A percentile compares a stretch with the other conserved stretches of the same genome.
Evolutionary conservation across 1,139 yeast genomes (phyloP).

Genomic region (Yamadazyma membranifaciens): DNA sequence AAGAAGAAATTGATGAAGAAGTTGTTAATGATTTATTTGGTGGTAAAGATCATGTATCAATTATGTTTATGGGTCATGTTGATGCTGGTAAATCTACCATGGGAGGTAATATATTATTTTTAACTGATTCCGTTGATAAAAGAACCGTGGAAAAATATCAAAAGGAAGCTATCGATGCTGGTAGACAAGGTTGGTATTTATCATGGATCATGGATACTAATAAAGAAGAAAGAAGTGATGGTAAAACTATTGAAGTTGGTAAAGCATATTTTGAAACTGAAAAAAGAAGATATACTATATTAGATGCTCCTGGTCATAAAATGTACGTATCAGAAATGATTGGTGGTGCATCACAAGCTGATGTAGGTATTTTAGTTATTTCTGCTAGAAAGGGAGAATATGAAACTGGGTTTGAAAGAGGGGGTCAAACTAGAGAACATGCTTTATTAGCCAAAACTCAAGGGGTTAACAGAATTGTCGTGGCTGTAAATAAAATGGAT

Average conservation of each 20-base stretch:
- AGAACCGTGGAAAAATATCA: conserved; percentile 99
- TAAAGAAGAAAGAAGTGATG: conserved; percentile 97
- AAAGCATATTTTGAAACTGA: conserved; percentile 97
- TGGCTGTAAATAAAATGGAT: conserved; percentile 98
- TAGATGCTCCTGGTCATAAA: conserved; percentile 99
- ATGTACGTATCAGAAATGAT: conserved; percentile 99
- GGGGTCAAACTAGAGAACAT: conserved; percentile 99
- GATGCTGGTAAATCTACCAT: conserved; percentile 99
- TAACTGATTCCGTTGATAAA: conserved; percentile 97
- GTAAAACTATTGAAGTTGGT: conserved; percentile 98
- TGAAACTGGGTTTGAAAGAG: conserved; percentile 98
- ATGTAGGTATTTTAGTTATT: conserved; percentile 93
- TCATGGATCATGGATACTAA: conserved; percentile 99
- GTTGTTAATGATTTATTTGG: conserved; percentile 91
- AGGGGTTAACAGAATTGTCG: conserved; percentile 91
- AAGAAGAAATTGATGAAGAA: conserved; percentile 83
- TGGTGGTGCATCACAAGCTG: conserved; percentile 99
- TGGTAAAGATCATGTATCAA: conserved; percentile 94
- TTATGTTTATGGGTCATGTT: conserved; percentile 98
- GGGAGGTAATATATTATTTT: conserved; percentile 94
- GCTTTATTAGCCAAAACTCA: conserved; percentile 97
- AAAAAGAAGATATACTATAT: conserved; percentile 93
- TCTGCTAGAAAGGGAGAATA: conserved; percentile 99
- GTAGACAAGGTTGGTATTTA: conserved; percentile 99
- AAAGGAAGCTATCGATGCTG: conserved; percentile 98